Evolutionary conservation across 768 basidiomycete genomes (phyloP).

Genomic region (Cystobasidium onofrii): DNA sequence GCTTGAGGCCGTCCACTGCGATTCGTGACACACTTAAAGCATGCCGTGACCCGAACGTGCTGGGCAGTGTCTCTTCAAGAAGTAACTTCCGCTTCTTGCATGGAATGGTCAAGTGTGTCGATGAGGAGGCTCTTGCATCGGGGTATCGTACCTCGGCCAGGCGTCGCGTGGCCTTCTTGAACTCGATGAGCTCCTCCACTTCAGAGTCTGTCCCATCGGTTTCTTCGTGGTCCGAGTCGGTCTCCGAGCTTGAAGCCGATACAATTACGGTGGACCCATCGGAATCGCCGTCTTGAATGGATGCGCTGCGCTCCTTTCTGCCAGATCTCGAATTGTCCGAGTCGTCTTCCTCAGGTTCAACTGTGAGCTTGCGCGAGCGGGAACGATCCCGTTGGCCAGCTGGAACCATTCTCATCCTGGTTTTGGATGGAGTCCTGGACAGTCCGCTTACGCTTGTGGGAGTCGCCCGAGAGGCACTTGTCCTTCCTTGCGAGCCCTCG

Average conservation of each 20-base stretch:
- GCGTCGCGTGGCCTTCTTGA: background rate
- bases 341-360: background rate
- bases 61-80: background rate
- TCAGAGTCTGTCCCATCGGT: slow-evolving; percentile 1
- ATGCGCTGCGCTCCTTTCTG: background rate
- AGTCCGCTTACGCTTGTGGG: background rate
- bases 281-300: background rate
- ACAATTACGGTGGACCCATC: background rate
- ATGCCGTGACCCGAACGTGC: background rate
- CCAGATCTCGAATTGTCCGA: background rate
- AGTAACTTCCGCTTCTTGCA: background rate
- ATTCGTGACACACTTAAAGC: background rate
- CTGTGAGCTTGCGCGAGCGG: background rate
- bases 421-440: background rate
- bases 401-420: slow-evolving; percentile 1
- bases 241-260: background rate
- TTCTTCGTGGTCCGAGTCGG: background rate
- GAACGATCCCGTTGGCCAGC: background rate
- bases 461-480: background rate
- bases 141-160: background rate
- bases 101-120: background rate
- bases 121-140: background rate
- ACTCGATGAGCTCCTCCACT: background rate
- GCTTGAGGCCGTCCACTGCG: background rate
- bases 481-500: background rate